Percentiles rank a stretch among this genome's conserved stretches.
phyloP scores from a whole-genome alignment of 2,329 filamentous ascomycete species.

The Cladobotryum protrusum region DNA sequence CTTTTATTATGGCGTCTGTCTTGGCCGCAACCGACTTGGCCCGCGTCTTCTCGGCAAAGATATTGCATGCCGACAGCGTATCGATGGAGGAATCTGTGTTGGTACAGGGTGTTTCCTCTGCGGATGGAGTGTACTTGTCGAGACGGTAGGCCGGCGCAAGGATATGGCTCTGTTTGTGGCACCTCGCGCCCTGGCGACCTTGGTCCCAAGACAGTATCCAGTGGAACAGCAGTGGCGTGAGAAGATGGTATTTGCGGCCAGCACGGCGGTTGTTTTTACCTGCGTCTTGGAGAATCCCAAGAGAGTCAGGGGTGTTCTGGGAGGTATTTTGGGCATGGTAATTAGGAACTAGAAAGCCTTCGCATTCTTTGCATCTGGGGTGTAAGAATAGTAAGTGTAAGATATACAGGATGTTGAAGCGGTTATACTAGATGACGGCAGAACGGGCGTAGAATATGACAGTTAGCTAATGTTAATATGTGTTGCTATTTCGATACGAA shows the following conservation, averaged over 20 bases:
- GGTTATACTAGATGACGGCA: too few relatives aligned
- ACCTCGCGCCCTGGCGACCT: conserved; percentile 67
- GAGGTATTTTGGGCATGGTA: conserved; percentile 50
- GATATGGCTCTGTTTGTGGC: conserved; percentile 78
- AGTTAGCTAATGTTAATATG: too few relatives aligned
- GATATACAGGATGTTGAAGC: too few relatives aligned
- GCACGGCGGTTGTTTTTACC: conserved; percentile 64
- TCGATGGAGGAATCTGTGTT: conserved; percentile 63
- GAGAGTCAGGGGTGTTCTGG: conserved; percentile 63
- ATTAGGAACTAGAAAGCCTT: conserved; percentile 24
- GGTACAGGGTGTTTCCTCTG: conserved; percentile 66
- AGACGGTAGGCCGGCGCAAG: conserved; percentile 57
- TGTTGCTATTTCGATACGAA: too few relatives aligned
- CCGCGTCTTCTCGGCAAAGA: conserved; percentile 58
- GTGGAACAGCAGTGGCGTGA: conserved; percentile 60
- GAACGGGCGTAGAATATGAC: too few relatives aligned
- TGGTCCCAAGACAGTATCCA: conserved; percentile 65
- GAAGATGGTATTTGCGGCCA: conserved; percentile 58
- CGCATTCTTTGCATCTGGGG: too few relatives aligned
- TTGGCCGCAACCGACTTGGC: conserved; percentile 66
- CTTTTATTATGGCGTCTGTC: conserved; percentile 82
- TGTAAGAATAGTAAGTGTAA: too few relatives aligned
- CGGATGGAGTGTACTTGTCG: conserved; percentile 75
- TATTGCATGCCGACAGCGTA: conserved; percentile 38
- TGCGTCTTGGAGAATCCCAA: conserved; percentile 55